Conservation (phyloP, 495 filamentous ascomycete species). For the Darksidea phi region DNA sequence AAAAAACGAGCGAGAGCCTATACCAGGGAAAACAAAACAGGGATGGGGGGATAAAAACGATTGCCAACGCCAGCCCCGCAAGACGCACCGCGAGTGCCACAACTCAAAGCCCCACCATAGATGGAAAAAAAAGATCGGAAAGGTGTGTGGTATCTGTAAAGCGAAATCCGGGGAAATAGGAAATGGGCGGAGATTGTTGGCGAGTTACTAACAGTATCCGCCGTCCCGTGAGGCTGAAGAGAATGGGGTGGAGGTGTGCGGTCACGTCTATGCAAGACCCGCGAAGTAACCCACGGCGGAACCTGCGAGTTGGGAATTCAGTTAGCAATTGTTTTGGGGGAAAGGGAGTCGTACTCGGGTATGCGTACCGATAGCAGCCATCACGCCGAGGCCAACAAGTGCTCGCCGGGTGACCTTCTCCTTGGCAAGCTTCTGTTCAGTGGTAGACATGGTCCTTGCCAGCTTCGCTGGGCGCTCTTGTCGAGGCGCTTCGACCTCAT, state of each 20-base stretch:
- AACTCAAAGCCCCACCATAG: background rate
- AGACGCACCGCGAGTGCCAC: background rate
- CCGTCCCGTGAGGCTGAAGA: too few relatives aligned
- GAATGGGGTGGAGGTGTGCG: too few relatives aligned
- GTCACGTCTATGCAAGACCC: background rate
- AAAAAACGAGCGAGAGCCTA: too few relatives aligned
- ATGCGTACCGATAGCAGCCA: constrained; percentile 89
- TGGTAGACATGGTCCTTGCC: constrained; percentile 71
- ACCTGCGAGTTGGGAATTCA: constrained; percentile 34
- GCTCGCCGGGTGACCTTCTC: constrained; percentile 81
- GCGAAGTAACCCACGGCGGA: constrained; percentile 22
- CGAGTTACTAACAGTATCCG: background rate
- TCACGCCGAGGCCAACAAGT: constrained; percentile 77
- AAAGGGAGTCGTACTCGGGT: constrained; percentile 40
- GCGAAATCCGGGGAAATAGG: background rate
- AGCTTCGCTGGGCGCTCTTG: constrained; percentile 50
- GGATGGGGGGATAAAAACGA: too few relatives aligned
- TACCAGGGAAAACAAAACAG: too few relatives aligned
- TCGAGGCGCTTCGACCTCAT: constrained; percentile 56
- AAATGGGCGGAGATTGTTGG: background rate
- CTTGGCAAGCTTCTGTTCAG: constrained; percentile 72
- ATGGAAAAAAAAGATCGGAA: constrained; percentile 5
- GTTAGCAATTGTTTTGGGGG: too few relatives aligned
- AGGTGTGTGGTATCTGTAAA: constrained; percentile 26
- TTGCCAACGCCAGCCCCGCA: too few relatives aligned